Evolutionary conservation across 176 grass and related monocot genomes (phyloP), one percentile per base, ranked within the genome.

Genomic region (Carex littledalei): DNA sequence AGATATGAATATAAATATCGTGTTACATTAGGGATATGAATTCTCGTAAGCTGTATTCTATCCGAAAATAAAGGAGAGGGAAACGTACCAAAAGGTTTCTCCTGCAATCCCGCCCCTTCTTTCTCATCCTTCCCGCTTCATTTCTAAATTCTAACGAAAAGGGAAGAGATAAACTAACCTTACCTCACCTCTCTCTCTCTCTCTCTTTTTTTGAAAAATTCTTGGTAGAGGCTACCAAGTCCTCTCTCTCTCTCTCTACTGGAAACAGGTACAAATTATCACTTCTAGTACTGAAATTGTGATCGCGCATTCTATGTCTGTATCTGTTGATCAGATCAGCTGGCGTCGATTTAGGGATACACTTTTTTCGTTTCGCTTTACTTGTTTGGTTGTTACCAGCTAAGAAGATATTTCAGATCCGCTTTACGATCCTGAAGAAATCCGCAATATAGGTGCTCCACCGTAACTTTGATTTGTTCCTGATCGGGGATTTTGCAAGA

Each of bases 81-180:
- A 50, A 50, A 50, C 57, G 57, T 1, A n/a, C 57, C 57, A 59
- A 20, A 59, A 59, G 57, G 17, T 18, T 60, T 60, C 57, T 60
- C 57, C 57, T 60, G 5, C 67, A 32, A 26, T 61, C 77, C 77
- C 77, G 52, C 77, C 77, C 7, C 52, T 80, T 80, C 47, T 26
- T 22, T 80, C 53, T 54, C 53, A 34, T 31, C 22, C 15, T 60
- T 80, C 77, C 77, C 77, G 53, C 77, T 80, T 59, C 50, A 80
- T 34, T 80, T 60, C 77, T 37, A 55, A 60, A 55, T 35, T 80
- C 34, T 18, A 80, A 26, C 77, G 12, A 32, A 54, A 80, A 80
- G 26, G n/a, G 34, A 13, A 58, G n/a, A 58, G 2, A 14, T 49
- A 49, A 29, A 65, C 58, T 20, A 0, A 59, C 57, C 56, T 60